phyloP scores from a whole-genome alignment of 768 basidiomycete species.

The Gymnopilus dilepis region DNA sequence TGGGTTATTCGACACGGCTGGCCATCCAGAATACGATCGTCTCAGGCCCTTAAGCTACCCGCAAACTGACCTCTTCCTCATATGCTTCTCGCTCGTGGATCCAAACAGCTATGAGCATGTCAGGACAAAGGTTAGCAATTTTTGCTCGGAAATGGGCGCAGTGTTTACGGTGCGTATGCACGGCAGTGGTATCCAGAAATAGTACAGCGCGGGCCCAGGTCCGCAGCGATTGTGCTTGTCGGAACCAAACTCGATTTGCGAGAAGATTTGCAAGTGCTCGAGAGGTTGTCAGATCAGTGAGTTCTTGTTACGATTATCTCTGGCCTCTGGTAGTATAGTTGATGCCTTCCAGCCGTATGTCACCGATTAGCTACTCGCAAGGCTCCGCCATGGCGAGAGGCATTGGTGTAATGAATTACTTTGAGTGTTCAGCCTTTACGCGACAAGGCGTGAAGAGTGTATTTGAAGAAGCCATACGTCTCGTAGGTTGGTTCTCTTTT shows the following conservation, averaged over 20 bases:
- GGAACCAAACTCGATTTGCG: constrained; percentile 10
- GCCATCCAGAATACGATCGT: constrained; percentile 2
- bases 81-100: constrained; percentile 7
- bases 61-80: constrained; percentile 9
- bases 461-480: constrained; percentile 10
- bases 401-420: background rate
- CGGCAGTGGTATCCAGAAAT: constrained; percentile 12
- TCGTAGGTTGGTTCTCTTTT: background rate
- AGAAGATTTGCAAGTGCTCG: background rate
- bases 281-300: background rate
- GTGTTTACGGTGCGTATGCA: background rate
- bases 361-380: constrained; percentile 2
- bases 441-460: background rate
- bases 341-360: background rate
- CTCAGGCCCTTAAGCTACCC: constrained; percentile 6
- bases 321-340: background rate
- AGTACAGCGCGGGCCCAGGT: background rate
- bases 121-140: constrained; percentile 1
- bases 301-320: background rate
- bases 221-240: background rate
- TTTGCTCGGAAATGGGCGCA: background rate
- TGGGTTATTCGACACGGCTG: constrained; percentile 1
- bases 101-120: constrained; percentile 5
- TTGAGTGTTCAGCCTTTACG: constrained; percentile 7
- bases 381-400: constrained; percentile 1